phyloP scores from a whole-genome alignment of 352 stramenopile genomes.

The Phytopythium ostracodes region DNA sequence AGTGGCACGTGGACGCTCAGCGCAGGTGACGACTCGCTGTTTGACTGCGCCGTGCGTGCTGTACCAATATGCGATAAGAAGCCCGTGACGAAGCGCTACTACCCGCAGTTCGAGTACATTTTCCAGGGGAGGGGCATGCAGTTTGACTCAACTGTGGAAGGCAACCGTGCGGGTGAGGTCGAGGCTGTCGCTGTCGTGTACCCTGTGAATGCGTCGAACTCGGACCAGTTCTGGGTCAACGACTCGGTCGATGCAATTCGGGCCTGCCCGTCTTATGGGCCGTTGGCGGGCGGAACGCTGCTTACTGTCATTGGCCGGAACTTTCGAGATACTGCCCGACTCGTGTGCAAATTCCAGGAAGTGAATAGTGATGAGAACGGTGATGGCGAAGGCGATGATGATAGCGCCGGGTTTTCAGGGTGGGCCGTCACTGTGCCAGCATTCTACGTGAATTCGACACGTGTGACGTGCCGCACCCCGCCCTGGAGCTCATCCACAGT shows the following conservation, averaged over 20 bases:
- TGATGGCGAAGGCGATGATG: not conserved
- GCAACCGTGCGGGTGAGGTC: conserved; percentile 76
- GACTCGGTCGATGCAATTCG: conserved; percentile 93
- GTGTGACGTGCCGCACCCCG: conserved; percentile 76
- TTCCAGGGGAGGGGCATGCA: conserved; percentile 45
- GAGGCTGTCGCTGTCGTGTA: conserved; percentile 89
- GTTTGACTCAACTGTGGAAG: conserved; percentile 78
- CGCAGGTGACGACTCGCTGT: conserved; percentile 73
- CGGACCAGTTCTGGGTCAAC: conserved; percentile 88
- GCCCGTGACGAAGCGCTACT: conserved; percentile 60
- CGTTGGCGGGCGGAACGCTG: conserved; percentile 34
- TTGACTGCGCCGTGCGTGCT: conserved; percentile 84
- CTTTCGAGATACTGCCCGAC: conserved; percentile 83
- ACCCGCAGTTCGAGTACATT: conserved; percentile 66
- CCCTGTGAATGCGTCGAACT: conserved; percentile 90
- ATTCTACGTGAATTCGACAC: conserved; percentile 79
- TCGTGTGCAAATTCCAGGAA: conserved; percentile 83
- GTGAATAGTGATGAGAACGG: not conserved
- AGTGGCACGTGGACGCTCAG: conserved; percentile 79
- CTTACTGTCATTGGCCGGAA: conserved; percentile 95
- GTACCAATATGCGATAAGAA: conserved; percentile 95
- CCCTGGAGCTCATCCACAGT: conserved; percentile 32
- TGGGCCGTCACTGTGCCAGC: conserved; percentile 23
- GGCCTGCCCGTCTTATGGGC: conserved; percentile 62
- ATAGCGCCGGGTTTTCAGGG: conserved; percentile 4